Percentiles rank a stretch among this genome's conserved stretches.
Conservation (phyloP, 2,329 filamentous ascomycete species). For the Colletotrichum zoysiae region DNA sequence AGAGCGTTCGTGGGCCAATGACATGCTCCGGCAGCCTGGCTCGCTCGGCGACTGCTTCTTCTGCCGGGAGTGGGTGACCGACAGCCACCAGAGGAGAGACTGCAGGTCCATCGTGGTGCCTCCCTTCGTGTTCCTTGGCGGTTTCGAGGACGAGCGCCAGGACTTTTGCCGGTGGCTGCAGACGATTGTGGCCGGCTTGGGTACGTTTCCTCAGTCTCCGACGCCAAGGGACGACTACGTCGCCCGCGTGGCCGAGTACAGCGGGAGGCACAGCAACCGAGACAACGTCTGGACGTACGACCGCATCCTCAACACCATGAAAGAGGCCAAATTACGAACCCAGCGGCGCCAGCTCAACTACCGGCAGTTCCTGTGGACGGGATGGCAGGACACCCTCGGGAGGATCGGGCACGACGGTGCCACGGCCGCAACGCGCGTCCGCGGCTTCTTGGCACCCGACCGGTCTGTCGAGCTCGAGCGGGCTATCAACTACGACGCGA, state of each 20-base stretch:
- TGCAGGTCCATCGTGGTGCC: neutral
- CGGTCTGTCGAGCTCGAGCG: neutral
- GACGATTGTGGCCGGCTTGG: neutral
- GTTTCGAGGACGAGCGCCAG: neutral
- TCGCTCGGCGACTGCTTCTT: neutral
- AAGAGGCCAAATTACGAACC: neutral
- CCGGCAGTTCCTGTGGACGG: neutral
- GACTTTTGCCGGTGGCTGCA: neutral
- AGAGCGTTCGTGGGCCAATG: neutral
- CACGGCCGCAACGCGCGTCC: neutral
- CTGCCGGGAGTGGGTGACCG: neutral
- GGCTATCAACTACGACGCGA: conserved; percentile 4
- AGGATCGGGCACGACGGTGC: neutral
- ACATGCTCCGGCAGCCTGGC: neutral
- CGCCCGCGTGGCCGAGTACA: neutral
- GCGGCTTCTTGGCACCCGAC: neutral
- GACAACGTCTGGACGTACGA: neutral
- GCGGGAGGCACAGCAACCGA: neutral
- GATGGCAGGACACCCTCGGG: neutral
- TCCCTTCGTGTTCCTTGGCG: neutral
- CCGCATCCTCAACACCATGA: neutral
- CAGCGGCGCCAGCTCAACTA: neutral
- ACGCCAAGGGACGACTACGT: neutral
- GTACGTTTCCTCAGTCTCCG: neutral
- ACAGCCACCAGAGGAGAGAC: neutral